Base-by-base conservation (phyloP, 768 basidiomycete species). In the Boletus patriciae region DNA sequence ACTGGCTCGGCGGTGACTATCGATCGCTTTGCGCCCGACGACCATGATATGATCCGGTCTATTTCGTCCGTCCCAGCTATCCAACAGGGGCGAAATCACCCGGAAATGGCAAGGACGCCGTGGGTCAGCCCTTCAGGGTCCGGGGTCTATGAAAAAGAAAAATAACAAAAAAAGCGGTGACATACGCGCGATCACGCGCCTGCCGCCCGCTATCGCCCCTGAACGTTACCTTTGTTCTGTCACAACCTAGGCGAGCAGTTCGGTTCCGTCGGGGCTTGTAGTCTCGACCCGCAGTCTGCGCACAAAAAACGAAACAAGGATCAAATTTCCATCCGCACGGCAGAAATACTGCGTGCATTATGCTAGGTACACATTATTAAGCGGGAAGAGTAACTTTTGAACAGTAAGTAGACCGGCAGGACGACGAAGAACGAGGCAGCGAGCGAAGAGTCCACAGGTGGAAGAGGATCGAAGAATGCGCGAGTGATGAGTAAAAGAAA, bases 341-440 rank as follows among this genome's bases (percentile, higher is more conserved):
- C 21, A n/a, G 37, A 45, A 38, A 65, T 49, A 52, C 50, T 50
- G 41, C 46, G 43, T 43, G 66, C 34, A 69, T 64, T 71, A 69
- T 36, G 60, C 62, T 64, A 66, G 52, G 40, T 71, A 69, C 68
- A 66, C 48, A 67, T 71, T 71, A 69, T 31, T 31, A 31, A 27
- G 53, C 25, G 52, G 47, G 36, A 21, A 18, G 43, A 51, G 16
- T 50, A 57, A 46, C 21, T 48, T 53, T 34, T 38, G 37, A 11
- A 42, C n/a, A 16, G 45, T 38, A 50, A 33, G 29, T 31, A 33
- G 46, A 36, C 2, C n/a, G 11, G 21, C 25, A 25, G 37, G 50
- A 46, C 2, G 16, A 40, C n/a, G n/a, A n/a, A 45, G 18, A 18
- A 45, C 16, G 1, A 18, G 25, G 46, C 42, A 37, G 18, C 9